Base-by-base conservation (phyloP, 257 asterid genomes). In the Paulownia fortunei region DNA sequence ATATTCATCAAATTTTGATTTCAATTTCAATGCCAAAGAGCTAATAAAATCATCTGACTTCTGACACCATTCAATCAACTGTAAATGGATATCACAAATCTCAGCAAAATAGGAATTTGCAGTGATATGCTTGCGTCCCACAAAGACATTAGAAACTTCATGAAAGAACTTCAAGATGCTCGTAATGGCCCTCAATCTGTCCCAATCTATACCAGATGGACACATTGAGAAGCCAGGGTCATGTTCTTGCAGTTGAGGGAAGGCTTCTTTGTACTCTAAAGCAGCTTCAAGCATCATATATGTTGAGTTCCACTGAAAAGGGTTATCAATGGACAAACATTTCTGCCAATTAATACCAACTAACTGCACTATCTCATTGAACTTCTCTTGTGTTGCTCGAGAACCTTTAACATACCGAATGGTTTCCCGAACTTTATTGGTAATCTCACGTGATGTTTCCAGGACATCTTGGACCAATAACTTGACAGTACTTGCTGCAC, bases 11-110 rank as follows among this genome's bases (percentile, higher is more conserved):
- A 95, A 95, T 79, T 83, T 90, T 8, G 85, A 82, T 86, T 92
- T 95, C 89, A 95, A 80, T 73, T 90, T 91, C 84, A 92, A 78
- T 21, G 99, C 99, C 86, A 95, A 82, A 26, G 92, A 84, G 83
- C 94, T 89, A 78, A 95, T 80, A 73, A 89, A 93, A 67, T 89
- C 97, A 78, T 95, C 98, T 0, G 94, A 84, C 82, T 87, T 88
- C 87, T 90, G 97, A 84, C 98, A 95, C 98, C 99, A 95, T 58
- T 87, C 90, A 61, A 93, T 91, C 87, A 95, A 85, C 83, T 85
- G 91, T 76, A 95, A 79, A 85, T 95, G 98, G 74, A 95, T 87
- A 82, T 93, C 98, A 77, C 99, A 95, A 37, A 93, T 93, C 87
- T 90, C 96, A 32, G 89, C 82, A 69, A 95, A 95, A 79, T 87